Percentiles rank a stretch among this genome's conserved stretches.
Conservation (phyloP, 1,284 basidiomycete species). For the Ceratobasidium sp. region DNA sequence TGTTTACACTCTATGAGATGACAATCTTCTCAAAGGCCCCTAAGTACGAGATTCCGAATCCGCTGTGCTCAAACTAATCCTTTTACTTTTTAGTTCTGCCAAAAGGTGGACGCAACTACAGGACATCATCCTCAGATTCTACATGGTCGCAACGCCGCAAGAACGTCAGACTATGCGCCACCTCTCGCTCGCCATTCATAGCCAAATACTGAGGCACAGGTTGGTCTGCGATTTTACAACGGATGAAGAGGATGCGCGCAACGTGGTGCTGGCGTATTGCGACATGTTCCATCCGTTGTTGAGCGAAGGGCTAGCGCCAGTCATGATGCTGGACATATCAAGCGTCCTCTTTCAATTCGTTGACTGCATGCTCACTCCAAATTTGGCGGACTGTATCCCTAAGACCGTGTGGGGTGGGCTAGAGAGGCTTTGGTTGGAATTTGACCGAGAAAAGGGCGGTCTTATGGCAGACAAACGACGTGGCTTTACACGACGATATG, state of each 20-base stretch:
- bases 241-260: not conserved
- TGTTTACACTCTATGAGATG: not conserved
- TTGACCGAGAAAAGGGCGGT: slow-evolving; percentile 2
- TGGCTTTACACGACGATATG: not conserved
- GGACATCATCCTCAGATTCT: slow-evolving; percentile 13
- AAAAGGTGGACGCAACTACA: not conserved
- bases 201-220: not conserved
- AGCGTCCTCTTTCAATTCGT: not conserved
- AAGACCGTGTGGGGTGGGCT: not conserved
- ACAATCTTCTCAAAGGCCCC: not conserved
- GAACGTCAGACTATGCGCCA: slow-evolving; percentile 8
- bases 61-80: too few species aligned
- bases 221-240: not conserved
- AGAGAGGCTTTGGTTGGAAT: slow-evolving; percentile 13
- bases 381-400: not conserved
- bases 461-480: not conserved
- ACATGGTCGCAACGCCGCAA: not conserved
- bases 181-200: not conserved
- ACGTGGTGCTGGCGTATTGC: not conserved
- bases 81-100: not conserved
- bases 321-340: slow-evolving; percentile 3
- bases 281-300: not conserved
- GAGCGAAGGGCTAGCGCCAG: not conserved
- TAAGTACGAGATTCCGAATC: not conserved
- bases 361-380: not conserved